Conservation (phyloP, 805 yeast species). For the Saccharomycopsis schoenii region DNA sequence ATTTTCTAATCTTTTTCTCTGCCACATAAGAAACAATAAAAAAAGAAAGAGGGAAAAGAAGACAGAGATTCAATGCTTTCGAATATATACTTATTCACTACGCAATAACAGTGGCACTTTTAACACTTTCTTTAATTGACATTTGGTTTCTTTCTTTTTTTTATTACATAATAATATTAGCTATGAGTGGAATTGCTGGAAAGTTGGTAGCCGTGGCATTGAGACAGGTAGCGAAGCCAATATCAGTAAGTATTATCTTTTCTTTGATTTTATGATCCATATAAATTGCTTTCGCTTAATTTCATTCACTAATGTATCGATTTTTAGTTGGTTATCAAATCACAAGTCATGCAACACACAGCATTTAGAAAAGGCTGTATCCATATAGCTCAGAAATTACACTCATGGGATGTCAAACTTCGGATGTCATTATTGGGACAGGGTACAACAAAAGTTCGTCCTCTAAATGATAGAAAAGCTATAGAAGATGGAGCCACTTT, state of each 20-base stretch:
- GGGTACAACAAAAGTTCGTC: constrained; percentile 43
- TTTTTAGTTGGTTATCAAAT: constrained; percentile 34
- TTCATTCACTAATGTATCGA: not conserved
- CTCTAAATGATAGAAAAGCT: constrained; percentile 74
- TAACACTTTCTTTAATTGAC: not conserved
- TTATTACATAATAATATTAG: not conserved
- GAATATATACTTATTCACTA: too few relatives aligned
- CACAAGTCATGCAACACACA: constrained; percentile 67
- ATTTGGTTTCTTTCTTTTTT: not conserved
- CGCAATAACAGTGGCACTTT: too few relatives aligned
- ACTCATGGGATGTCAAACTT: constrained; percentile 51
- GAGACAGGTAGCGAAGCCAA: constrained; percentile 70
- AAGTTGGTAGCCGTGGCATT: constrained; percentile 64
- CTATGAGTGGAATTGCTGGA: constrained; percentile 65
- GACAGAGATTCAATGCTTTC: not conserved
- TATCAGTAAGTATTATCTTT: constrained; percentile 37
- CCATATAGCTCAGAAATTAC: constrained; percentile 60
- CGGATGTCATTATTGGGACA: constrained; percentile 53
- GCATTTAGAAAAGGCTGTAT: constrained; percentile 55
- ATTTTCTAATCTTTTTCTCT: too few relatives aligned
- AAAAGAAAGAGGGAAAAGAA: not conserved
- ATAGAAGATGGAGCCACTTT: constrained; percentile 75
- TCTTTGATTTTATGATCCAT: not conserved
- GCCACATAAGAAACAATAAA: not conserved
- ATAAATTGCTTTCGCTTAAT: too few relatives aligned